Conservation (phyloP, 2,329 filamentous ascomycete genomes). For the Xylaria sp. region DNA sequence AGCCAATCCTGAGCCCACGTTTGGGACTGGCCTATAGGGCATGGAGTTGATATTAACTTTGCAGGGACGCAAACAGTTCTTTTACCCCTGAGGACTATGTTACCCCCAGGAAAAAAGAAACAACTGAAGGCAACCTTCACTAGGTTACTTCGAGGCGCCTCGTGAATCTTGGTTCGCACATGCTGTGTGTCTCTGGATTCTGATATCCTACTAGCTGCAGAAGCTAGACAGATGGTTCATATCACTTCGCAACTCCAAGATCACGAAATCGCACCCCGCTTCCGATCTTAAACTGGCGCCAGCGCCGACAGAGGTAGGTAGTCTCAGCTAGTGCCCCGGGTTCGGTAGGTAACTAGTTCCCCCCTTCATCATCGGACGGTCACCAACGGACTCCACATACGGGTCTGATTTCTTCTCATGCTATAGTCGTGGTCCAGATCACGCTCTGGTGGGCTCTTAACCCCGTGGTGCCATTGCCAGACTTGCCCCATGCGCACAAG, state of each 20-base stretch:
- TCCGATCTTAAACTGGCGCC: constrained; percentile 19
- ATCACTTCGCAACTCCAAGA: constrained; percentile 17
- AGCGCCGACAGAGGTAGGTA: constrained; percentile 37
- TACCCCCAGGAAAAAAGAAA: not conserved
- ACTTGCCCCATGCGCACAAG: constrained; percentile 36
- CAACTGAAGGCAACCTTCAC: not conserved
- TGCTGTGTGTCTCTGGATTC: constrained; percentile 1
- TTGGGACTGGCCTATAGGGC: constrained; percentile 2
- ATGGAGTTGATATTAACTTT: constrained; percentile 25
- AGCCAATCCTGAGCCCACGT: constrained; percentile 7
- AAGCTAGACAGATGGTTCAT: constrained; percentile 17
- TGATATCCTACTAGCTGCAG: constrained; percentile 17
- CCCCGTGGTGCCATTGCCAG: constrained; percentile 28
- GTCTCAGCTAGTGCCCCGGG: constrained; percentile 29
- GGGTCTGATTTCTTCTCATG: constrained; percentile 14
- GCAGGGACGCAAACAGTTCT: not conserved
- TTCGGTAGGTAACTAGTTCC: constrained; percentile 33
- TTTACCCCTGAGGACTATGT: constrained; percentile 20
- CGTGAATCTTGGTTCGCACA: constrained; percentile 27
- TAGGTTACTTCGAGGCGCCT: constrained; percentile 19
- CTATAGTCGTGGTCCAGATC: constrained; percentile 39
- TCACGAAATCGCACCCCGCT: constrained; percentile 6
- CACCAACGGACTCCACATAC: constrained; percentile 15
- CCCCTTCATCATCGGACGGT: constrained; percentile 9
- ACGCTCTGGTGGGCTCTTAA: constrained; percentile 22